Percentiles rank a stretch among this genome's conserved stretches.
These are phyloP conservation scores for Jatropha multifida DNA, from an alignment of 441 rosid species.

Conservation along the genomic window DNA sequence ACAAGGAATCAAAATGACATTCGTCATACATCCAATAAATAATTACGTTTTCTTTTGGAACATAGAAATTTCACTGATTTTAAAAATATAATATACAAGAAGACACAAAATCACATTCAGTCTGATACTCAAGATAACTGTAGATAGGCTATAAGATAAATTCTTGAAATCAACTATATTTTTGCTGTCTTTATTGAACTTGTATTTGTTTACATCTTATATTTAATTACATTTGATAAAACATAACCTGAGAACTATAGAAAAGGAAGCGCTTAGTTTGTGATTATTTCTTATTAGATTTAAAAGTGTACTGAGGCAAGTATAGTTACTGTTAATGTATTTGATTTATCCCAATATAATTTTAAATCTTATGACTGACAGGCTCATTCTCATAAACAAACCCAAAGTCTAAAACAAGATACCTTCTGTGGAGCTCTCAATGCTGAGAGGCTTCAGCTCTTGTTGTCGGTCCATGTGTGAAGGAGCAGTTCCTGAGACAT, in stretches of 20 bases:
- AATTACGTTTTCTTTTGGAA: too few relatives aligned
- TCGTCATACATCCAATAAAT: too few relatives aligned
- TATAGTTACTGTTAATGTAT: too few relatives aligned
- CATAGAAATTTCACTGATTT: too few relatives aligned
- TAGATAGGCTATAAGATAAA: not conserved
- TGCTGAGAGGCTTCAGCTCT: not conserved
- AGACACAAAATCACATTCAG: too few relatives aligned
- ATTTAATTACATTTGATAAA: not conserved
- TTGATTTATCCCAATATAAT: too few relatives aligned
- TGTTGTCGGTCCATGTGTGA: not conserved
- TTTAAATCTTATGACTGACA: too few relatives aligned
- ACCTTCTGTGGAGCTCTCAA: not conserved
- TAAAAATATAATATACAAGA: too few relatives aligned
- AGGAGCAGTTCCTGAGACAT: not conserved
- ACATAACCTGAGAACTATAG: not conserved
- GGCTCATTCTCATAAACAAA: too few relatives aligned
- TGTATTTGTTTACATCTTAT: not conserved
- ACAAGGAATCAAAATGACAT: not conserved
- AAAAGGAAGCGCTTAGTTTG: not conserved
- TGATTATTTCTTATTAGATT: not conserved
- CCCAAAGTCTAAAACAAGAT: not conserved
- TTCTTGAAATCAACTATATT: not conserved
- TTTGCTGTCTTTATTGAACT: not conserved
- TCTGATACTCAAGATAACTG: too few relatives aligned
- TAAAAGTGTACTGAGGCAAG: too few relatives aligned